Evolutionary conservation across 768 basidiomycete genomes (phyloP).

Genomic region (Panus rudis): DNA sequence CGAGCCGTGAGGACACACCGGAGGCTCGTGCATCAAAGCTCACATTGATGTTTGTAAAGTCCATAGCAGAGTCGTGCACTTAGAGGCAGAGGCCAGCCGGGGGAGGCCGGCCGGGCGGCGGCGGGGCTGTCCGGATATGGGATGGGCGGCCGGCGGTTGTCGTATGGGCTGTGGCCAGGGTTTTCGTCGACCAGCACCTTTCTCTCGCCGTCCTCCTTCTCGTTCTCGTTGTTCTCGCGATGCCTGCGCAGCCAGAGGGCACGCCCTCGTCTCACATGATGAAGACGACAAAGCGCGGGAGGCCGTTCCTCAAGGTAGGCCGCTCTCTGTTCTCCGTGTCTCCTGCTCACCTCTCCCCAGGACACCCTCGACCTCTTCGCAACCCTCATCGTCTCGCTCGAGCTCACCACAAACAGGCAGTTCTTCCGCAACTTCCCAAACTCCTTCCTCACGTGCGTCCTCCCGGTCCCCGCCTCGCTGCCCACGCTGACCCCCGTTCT

Average conservation of each 20-base stretch:
- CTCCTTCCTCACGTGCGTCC: conserved; percentile 88
- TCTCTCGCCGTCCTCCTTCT: conserved; percentile 24
- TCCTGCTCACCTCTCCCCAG: conserved; percentile 34
- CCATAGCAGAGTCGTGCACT: no score
- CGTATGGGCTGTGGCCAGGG: no score
- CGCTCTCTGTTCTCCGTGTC: conserved; percentile 8
- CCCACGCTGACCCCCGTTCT: conserved; percentile 8
- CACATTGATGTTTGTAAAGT: conserved; percentile 56
- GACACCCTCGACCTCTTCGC: conserved; percentile 98
- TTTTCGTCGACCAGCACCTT: conserved; percentile 6
- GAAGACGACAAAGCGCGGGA: conserved; percentile 95
- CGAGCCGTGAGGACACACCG: conserved; percentile 1
- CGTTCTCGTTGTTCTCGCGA: conserved; percentile 18
- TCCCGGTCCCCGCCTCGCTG: conserved; percentile 5
- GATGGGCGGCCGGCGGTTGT: no score
- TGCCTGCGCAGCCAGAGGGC: conserved; percentile 35
- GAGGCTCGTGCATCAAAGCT: conserved; percentile 1
- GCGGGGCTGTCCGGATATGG: no score
- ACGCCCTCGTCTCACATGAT: conserved; percentile 88
- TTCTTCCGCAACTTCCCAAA: conserved; percentile 95
- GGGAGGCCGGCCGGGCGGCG: no score
- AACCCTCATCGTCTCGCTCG: conserved; percentile 89
- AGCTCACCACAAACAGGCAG: conserved; percentile 84
- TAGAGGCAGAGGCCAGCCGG: no score
- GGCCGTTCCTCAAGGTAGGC: conserved; percentile 85